phyloP scores from a whole-genome alignment of 2,329 filamentous ascomycete species.

The Domatiomyces catenatus region DNA sequence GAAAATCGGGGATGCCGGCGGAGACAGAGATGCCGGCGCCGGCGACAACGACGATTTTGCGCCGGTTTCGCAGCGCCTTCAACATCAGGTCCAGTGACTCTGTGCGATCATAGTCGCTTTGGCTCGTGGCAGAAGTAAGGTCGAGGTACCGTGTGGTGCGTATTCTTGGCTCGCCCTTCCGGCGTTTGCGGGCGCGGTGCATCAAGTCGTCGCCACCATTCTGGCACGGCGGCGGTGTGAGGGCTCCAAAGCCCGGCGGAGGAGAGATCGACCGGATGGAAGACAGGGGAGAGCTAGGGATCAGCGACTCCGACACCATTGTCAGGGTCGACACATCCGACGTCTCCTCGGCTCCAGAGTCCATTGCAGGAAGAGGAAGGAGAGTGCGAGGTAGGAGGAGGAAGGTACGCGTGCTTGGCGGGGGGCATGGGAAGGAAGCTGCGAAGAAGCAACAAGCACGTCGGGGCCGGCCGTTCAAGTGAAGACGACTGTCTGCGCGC shows the following conservation, averaged over 20 bases:
- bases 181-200: constrained; percentile 61
- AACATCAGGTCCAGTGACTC: constrained; percentile 54
- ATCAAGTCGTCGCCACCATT: constrained; percentile 42
- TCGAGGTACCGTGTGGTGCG: constrained; percentile 74
- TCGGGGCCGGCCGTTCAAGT: background rate
- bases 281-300: constrained; percentile 29
- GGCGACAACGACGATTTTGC: constrained; percentile 92
- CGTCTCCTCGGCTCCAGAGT: background rate
- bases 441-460: background rate
- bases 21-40: constrained; percentile 95
- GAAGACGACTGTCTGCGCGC: background rate
- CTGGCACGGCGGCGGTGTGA: constrained; percentile 30
- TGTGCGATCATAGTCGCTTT: constrained; percentile 36
- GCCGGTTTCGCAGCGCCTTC: constrained; percentile 65
- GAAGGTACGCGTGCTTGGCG: background rate
- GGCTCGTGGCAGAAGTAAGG: constrained; percentile 30
- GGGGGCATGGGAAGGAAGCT: background rate
- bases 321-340: background rate
- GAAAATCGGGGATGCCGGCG: constrained; percentile 92
- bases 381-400: background rate
- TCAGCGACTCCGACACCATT: background rate
- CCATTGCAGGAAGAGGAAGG: background rate
- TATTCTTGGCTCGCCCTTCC: constrained; percentile 47
- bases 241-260: constrained; percentile 24
- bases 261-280: constrained; percentile 26